Base-by-base conservation (phyloP, 441 rosid genomes). In the Mallotus repandus region DNA sequence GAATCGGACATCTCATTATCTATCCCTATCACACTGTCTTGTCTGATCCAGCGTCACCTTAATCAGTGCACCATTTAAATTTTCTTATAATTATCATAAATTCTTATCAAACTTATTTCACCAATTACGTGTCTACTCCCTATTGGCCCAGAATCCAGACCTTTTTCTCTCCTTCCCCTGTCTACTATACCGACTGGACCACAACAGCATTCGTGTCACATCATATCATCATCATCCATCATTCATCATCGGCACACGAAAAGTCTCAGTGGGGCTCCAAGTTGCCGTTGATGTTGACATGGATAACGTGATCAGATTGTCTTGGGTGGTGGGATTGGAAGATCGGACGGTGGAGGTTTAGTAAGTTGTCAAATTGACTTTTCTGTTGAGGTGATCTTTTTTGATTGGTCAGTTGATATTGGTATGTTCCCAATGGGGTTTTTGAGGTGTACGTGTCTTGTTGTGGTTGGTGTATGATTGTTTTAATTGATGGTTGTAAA, bases 11-110 rank as follows among this genome's bases (percentile, higher is more conserved):
- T 43, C 60, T 78, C 84, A 0, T 49, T 49, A 49, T 76, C 80
- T 49, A 59, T 46, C 74, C 56, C 41, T 73, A 15, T 82, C 79
- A 22, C 74, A 48, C 71, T 66, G 78, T 79, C 83, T 70, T 41
- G 78, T 79, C 84, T 74, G 76, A 74, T 50, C 81, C 59, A 72
- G 77, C 78, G 78, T 69, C 87, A 84, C 74, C 78, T 76, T 75
- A 80, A 66, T 56, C 68, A 32, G 60, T 25, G 66, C 65, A 21
- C 48, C 21, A 56, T 25, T 25, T 25, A 66, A 55, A 2, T 61
- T 14, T 49, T 69, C 52, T 29, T 7, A 19, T 72, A 16, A 60
- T 52, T 7, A 35, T 50, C 70, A 21, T 25, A 73, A 38, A 19
- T 11, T 52, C 15, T 50, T 11, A 57, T 38, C 67, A 61, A 58